A percentile compares a stretch with the other conserved stretches of the same genome.
Evolutionary conservation across 352 stramenopile genomes (phyloP).

Genomic region (Phytophthora brassicae): DNA sequence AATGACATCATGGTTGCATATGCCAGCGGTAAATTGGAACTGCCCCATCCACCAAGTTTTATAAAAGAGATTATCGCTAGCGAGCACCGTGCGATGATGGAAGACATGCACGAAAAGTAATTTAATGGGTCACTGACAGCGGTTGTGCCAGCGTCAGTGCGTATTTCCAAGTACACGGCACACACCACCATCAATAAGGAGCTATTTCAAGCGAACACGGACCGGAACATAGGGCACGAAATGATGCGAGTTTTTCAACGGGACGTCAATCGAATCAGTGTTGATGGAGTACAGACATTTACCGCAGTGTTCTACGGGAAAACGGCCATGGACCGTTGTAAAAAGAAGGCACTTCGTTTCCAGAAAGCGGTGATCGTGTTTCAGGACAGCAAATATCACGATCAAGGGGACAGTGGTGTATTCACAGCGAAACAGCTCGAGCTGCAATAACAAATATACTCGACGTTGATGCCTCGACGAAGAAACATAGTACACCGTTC

Average conservation of each 20-base stretch:
- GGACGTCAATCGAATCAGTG: background rate
- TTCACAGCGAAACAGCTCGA: no score
- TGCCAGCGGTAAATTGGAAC: background rate
- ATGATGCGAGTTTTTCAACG: constrained; percentile 2
- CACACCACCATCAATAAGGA: background rate
- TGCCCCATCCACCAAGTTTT: background rate
- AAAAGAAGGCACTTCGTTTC: no score
- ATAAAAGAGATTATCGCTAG: background rate
- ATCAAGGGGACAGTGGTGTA: no score
- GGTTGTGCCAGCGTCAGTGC: background rate
- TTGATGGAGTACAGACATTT: background rate
- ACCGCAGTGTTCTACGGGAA: background rate
- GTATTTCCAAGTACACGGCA: background rate
- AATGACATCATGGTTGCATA: background rate
- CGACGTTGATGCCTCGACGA: no score
- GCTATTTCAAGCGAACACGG: background rate
- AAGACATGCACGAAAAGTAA: background rate
- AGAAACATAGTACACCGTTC: no score
- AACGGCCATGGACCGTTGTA: no score
- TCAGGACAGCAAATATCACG: no score
- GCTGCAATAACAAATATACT: no score
- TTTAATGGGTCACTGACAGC: background rate
- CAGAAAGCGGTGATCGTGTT: no score
- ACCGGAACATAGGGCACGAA: background rate
- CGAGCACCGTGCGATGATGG: background rate